Evolutionary conservation across 129 eudicot species (phyloP).

Genomic region (Dittrichia graveolens): DNA sequence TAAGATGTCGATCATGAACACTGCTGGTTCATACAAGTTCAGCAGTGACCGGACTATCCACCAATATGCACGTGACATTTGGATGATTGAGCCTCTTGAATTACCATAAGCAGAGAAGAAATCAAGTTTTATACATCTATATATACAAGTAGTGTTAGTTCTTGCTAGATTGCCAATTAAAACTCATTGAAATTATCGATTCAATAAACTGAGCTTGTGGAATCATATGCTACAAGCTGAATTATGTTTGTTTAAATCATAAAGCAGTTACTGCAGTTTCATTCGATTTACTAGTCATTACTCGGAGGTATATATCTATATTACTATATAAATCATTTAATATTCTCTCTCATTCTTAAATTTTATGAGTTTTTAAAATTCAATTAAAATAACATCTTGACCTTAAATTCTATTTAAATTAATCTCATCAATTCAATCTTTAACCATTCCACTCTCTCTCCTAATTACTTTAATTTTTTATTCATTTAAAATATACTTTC

Average conservation of each 20-base stretch:
- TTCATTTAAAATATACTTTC: too few species aligned
- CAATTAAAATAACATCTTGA: too few species aligned
- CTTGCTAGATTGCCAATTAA: constrained; percentile 7
- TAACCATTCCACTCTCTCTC: too few species aligned
- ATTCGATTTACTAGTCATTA: constrained; percentile 6
- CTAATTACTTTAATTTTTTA: too few species aligned
- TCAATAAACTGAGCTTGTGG: constrained; percentile 24
- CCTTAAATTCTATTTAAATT: too few species aligned
- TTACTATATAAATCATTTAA: too few species aligned
- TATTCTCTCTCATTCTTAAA: too few species aligned
- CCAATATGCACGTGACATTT: constrained; percentile 65
- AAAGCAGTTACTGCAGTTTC: constrained; percentile 8
- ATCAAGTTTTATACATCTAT: constrained; percentile 23
- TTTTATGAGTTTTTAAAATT: too few species aligned
- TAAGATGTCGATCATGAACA: constrained; percentile 71
- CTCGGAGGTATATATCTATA: too few species aligned
- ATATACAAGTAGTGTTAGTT: constrained; percentile 26
- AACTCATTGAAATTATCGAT: background rate
- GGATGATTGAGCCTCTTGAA: constrained; percentile 57
- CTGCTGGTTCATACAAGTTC: constrained; percentile 69
- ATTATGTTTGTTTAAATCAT: constrained; percentile 21
- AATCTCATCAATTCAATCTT: too few species aligned
- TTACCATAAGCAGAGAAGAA: constrained; percentile 37
- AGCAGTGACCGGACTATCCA: constrained; percentile 76
- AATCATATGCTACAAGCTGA: constrained; percentile 1